These are phyloP conservation scores for Pythium phragmiticola DNA, from an alignment of 352 stramenopile species.

Conservation along the genomic window DNA sequence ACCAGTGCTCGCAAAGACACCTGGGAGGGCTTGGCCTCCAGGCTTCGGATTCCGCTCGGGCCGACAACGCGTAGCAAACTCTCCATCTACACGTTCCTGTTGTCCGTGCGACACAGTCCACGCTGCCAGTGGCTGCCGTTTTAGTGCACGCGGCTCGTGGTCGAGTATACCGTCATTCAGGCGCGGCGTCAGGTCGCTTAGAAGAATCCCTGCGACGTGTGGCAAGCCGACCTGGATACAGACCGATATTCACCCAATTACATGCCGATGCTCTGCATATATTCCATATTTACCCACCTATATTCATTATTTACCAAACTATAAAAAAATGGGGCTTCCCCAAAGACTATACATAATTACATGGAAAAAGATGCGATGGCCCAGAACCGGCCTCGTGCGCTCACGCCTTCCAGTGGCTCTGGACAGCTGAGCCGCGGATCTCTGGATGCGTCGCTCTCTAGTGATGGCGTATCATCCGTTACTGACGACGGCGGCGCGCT, in stretches of 20 bases:
- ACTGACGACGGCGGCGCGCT: slow-evolving; percentile 15
- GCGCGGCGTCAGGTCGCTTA: not conserved
- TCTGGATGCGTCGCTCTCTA: not conserved
- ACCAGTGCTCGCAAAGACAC: too few species aligned
- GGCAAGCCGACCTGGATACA: not conserved
- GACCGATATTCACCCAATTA: not conserved
- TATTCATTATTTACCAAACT: too few species aligned
- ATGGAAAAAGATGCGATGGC: slow-evolving; percentile 6
- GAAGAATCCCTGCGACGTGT: slow-evolving; percentile 8
- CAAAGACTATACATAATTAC: not conserved
- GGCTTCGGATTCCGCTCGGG: not conserved
- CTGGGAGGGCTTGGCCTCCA: not conserved
- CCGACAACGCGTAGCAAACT: not conserved
- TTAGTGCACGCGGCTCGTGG: not conserved
- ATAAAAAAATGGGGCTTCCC: too few species aligned
- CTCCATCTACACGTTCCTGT: slow-evolving; percentile 2
- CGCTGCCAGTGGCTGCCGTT: not conserved
- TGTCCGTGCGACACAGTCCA: not conserved
- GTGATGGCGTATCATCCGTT: not conserved
- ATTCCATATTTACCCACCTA: too few species aligned
- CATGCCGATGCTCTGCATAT: too few species aligned
- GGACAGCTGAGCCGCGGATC: not conserved
- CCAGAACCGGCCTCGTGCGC: not conserved
- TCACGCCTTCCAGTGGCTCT: not conserved
- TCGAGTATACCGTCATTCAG: not conserved